Conservation (phyloP, 495 filamentous ascomycete genomes). For the Pseudotulostoma volvatum region DNA sequence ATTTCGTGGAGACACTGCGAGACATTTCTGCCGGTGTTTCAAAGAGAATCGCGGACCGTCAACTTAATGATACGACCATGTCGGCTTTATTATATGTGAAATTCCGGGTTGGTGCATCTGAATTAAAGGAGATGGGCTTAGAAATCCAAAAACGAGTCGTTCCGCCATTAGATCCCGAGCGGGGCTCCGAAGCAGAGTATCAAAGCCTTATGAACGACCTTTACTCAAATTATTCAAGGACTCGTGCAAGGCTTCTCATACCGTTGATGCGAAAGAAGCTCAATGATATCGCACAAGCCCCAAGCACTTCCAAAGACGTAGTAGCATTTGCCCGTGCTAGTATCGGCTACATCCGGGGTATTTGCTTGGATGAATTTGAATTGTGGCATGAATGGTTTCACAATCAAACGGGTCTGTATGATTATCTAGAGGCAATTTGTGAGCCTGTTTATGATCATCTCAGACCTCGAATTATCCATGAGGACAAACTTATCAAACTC, state of each 20-base stretch:
- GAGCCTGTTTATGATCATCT: slow-evolving; percentile 63
- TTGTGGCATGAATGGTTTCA: slow-evolving; percentile 65
- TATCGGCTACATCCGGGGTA: slow-evolving; percentile 51
- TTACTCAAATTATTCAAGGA: slow-evolving; percentile 47
- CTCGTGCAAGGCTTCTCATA: slow-evolving; percentile 40
- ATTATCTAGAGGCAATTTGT: slow-evolving; percentile 56
- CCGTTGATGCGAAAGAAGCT: slow-evolving; percentile 48
- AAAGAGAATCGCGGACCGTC: slow-evolving; percentile 50
- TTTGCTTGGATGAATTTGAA: slow-evolving; percentile 60
- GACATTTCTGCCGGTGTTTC: slow-evolving; percentile 55
- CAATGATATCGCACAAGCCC: slow-evolving; percentile 44
- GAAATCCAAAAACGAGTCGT: slow-evolving; percentile 56
- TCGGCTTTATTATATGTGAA: slow-evolving; percentile 66
- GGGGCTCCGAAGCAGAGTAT: slow-evolving; percentile 49
- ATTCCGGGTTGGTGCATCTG: slow-evolving; percentile 51
- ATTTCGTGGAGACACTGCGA: slow-evolving; percentile 55
- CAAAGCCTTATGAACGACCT: slow-evolving; percentile 48
- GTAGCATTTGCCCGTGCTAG: slow-evolving; percentile 52
- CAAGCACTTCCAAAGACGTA: slow-evolving; percentile 50
- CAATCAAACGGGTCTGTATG: slow-evolving; percentile 48
- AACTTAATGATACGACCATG: slow-evolving; percentile 61
- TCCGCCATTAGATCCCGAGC: slow-evolving; percentile 39
- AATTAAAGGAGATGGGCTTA: slow-evolving; percentile 47
- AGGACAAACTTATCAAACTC: slow-evolving; percentile 53
- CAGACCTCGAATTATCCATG: slow-evolving; percentile 51